Base-by-base conservation (phyloP, 2,329 filamentous ascomycete species). In the Microthyrium microscopicum region DNA sequence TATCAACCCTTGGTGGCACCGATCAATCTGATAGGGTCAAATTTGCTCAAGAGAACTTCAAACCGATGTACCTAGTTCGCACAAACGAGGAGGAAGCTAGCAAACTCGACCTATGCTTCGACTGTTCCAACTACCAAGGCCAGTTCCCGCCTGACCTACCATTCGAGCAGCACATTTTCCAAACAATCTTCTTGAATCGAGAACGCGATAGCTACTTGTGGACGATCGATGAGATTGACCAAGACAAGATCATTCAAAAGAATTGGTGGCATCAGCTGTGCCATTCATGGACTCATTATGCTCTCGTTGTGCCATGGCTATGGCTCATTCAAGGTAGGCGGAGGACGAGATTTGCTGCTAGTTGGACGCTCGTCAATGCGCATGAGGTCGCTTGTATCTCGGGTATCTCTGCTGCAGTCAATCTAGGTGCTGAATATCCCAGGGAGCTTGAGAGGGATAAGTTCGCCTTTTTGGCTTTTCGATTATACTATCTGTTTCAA, bases 121-220 rank as follows among this genome's bases (percentile, higher is more conserved):
- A 83, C 50, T 78, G 73, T 54, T 76, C 72, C 24, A 78, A 80
- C 48, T 81, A 82, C 52, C 77, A 83, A 48, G 64, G 73, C 28
- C 77, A 82, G 46, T 77, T 83, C 40, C 70, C 70, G 2, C 49
- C 58, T 3, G 50, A 58, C 2, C 56, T 67, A 0, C 59, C 62
- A 0, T 64, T 67, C 33, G 62, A 69, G 18, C 60, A 68, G 33
- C 74, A 79, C 44, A 66, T 82, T 12, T 82, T 78, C 48, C 76
- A 83, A 42, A 74, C 68, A 6, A 77, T 76, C 34, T 77, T 73
- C 46, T 57, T 77, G 4, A 69, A 76, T 50, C 70, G 72, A 37
- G 53, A 62, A 3, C 47, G 61, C 2, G 61, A 67, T 39, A 51
- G 55, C 5, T 51, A 72, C 19, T 48, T 73, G 3, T 77, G 72